These are phyloP conservation scores for Aspergillus glaucus DNA, from an alignment of 2,329 filamentous ascomycete species.

Conservation along the genomic window DNA sequence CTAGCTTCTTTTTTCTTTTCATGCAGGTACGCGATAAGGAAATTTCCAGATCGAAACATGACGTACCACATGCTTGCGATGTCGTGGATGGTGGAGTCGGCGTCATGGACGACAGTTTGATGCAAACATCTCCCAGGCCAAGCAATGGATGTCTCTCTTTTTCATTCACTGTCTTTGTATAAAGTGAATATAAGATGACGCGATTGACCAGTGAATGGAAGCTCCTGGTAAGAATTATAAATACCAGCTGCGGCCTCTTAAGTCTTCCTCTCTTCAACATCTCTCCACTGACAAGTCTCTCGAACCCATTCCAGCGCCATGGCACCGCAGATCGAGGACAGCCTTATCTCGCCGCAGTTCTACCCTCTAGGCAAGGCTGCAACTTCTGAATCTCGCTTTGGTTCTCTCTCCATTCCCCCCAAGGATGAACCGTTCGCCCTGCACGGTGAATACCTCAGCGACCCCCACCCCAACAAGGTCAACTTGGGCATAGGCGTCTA, in stretches of 20 bases:
- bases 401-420: constrained; percentile 11
- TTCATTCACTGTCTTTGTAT: background rate
- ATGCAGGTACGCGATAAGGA: background rate
- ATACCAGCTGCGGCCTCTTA: background rate
- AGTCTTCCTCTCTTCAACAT: background rate
- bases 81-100: background rate
- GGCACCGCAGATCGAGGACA: constrained; percentile 1
- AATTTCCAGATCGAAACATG: background rate
- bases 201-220: background rate
- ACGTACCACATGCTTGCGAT: background rate
- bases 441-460: constrained; percentile 56
- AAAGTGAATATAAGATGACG: background rate
- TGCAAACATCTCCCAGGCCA: background rate
- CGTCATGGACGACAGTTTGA: background rate
- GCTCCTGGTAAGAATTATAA: background rate
- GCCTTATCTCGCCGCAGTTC: background rate
- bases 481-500: constrained; percentile 92
- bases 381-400: constrained; percentile 10
- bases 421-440: constrained; percentile 21
- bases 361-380: background rate
- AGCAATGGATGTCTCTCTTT: background rate
- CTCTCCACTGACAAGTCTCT: background rate
- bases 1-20: background rate
- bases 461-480: constrained; percentile 68
- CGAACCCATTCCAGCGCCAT: background rate